phyloP scores from a whole-genome alignment of 257 asterid species.

The Solanum ossicruentum region DNA sequence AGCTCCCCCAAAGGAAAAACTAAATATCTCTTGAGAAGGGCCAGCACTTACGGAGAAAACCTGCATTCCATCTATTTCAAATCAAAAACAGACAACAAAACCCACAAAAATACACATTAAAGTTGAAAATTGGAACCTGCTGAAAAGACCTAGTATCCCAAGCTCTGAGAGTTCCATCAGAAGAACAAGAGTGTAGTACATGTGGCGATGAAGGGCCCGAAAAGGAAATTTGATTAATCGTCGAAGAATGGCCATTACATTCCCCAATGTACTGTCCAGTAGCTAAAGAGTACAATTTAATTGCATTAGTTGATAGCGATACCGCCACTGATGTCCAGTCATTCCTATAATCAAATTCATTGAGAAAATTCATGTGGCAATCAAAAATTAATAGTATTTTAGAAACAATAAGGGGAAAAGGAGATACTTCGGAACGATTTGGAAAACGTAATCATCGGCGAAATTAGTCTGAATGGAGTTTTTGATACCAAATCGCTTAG shows the following conservation, averaged over 20 bases:
- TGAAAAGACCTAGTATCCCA: conserved; percentile 87
- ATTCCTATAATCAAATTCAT: conserved; percentile 21
- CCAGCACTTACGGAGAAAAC: conserved; percentile 53
- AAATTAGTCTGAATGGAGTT: conserved; percentile 77
- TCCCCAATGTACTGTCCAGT: conserved; percentile 88
- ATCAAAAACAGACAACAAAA: neutral
- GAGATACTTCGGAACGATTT: conserved; percentile 59
- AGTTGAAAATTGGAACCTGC: conserved; percentile 32
- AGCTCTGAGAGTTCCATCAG: conserved; percentile 77
- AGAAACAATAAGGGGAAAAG: too few relatives aligned
- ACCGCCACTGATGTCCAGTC: conserved; percentile 94
- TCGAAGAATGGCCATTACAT: conserved; percentile 55
- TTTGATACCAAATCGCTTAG: conserved; percentile 55
- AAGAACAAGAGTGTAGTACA: conserved; percentile 67
- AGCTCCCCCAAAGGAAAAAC: conserved; percentile 87
- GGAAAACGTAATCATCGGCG: conserved; percentile 87
- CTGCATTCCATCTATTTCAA: conserved; percentile 26
- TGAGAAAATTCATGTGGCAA: too few relatives aligned
- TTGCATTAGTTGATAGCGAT: conserved; percentile 74
- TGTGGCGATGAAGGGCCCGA: conserved; percentile 50
- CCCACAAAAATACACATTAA: neutral
- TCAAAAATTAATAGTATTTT: too few relatives aligned
- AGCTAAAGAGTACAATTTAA: conserved; percentile 75
- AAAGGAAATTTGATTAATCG: conserved; percentile 66
- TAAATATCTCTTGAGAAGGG: conserved; percentile 63